phyloP scores from a whole-genome alignment of 2,329 filamentous ascomycete species.

The Trichoderma endophyticum region DNA sequence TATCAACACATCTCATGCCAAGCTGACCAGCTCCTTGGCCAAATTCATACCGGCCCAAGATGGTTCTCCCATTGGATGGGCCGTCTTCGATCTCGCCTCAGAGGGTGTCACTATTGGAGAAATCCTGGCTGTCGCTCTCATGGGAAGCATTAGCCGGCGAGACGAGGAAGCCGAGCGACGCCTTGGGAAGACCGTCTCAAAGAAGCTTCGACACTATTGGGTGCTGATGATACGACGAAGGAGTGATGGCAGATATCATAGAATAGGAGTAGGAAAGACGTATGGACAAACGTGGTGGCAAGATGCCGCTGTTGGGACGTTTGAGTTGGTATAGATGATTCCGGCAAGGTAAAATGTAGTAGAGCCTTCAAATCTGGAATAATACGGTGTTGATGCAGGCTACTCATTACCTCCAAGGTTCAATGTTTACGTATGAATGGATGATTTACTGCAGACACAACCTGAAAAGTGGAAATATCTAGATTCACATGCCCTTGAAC shows the following conservation, averaged over 20 bases:
- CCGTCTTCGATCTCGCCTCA: constrained; percentile 10
- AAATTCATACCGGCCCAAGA: constrained; percentile 1
- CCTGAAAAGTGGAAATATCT: background rate
- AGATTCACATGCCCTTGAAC: background rate
- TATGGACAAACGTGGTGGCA: constrained; percentile 17
- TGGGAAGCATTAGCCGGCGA: constrained; percentile 16
- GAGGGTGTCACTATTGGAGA: background rate
- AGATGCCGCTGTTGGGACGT: background rate
- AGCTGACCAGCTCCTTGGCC: constrained; percentile 15
- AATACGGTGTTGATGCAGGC: background rate
- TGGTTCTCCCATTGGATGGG: constrained; percentile 14
- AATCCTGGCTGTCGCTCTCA: constrained; percentile 9
- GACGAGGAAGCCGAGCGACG: constrained; percentile 16
- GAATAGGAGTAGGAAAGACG: constrained; percentile 17
- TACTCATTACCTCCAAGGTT: background rate
- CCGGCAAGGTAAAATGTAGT: background rate
- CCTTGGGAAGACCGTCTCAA: background rate
- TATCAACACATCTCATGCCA: constrained; percentile 17
- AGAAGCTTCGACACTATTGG: constrained; percentile 18
- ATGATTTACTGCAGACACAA: background rate
- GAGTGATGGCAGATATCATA: background rate
- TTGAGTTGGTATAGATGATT: background rate
- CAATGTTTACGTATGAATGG: background rate
- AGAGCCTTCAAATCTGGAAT: background rate
- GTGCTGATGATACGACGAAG: constrained; percentile 9